Conservation (phyloP, 2,329 filamentous ascomycete genomes). For the Grosmannia clavigera region DNA sequence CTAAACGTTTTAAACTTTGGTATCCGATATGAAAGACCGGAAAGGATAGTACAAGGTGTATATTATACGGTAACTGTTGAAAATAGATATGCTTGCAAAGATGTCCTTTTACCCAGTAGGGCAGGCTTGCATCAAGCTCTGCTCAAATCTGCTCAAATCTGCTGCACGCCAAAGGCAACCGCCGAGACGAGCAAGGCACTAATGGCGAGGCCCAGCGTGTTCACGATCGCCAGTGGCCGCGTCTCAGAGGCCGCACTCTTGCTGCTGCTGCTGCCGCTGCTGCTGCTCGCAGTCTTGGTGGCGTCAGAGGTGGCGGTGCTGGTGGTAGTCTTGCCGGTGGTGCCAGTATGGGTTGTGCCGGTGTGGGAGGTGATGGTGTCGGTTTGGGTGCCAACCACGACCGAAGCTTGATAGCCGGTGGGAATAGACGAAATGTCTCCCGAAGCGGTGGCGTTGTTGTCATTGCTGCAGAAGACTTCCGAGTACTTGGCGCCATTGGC, state of each 20-base stretch:
- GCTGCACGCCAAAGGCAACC: background rate
- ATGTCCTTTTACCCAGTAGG: background rate
- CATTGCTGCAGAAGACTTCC: slow-evolving; percentile 2
- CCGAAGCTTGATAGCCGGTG: background rate
- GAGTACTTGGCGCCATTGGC: background rate
- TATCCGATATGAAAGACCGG: no score
- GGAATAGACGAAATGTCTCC: background rate
- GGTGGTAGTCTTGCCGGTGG: background rate
- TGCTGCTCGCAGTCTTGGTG: background rate
- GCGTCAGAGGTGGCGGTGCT: background rate
- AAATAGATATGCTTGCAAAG: background rate
- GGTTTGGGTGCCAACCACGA: background rate
- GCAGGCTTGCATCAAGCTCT: background rate
- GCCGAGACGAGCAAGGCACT: slow-evolving; percentile 1
- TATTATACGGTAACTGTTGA: no score
- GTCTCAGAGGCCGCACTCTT: background rate
- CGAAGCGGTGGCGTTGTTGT: background rate
- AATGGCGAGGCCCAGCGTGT: background rate
- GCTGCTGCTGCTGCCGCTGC: background rate
- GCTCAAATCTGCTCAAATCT: background rate
- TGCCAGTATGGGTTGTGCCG: background rate
- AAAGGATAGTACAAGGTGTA: background rate
- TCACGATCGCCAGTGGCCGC: background rate
- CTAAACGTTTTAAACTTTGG: no score
- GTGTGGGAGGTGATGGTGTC: background rate